These are phyloP conservation scores for Scenedesmus sp. DNA, from an alignment of 163 green algal species.

Conservation along the genomic window DNA sequence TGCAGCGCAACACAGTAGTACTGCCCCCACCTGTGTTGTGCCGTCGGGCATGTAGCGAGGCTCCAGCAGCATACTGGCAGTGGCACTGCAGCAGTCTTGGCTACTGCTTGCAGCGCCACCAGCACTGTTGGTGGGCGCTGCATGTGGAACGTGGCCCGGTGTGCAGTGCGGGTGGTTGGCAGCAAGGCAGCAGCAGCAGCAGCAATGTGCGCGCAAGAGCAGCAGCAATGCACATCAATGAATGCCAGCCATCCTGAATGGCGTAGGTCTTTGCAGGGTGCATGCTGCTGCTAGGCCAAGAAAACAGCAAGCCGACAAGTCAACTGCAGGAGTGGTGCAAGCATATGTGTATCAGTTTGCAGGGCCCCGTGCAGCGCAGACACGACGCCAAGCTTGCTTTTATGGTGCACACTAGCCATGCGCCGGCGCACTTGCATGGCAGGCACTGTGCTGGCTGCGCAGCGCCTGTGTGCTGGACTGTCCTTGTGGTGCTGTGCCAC, in stretches of 20 bases:
- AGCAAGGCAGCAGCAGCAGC: not conserved
- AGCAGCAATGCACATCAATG: not conserved
- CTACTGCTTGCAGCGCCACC: not conserved
- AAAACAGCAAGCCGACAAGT: too few relatives aligned
- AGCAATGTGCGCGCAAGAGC: not conserved
- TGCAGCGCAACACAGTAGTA: too few relatives aligned
- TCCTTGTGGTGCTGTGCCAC: not conserved
- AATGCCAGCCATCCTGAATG: not conserved
- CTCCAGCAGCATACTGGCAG: not conserved
- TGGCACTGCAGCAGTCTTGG: not conserved
- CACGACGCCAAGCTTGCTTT: not conserved
- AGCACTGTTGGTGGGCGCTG: not conserved
- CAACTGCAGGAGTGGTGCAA: too few relatives aligned
- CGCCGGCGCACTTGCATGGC: not conserved
- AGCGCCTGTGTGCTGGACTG: not conserved
- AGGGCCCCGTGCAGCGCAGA: too few relatives aligned
- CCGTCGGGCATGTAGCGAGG: not conserved
- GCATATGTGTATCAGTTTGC: too few relatives aligned
- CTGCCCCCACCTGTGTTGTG: not conserved
- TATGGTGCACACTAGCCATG: not conserved
- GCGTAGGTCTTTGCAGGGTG: too few relatives aligned
- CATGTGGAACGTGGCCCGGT: not conserved
- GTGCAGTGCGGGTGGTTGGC: not conserved
- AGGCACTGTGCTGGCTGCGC: not conserved
- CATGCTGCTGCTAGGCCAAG: too few relatives aligned